Base-by-base conservation (phyloP, 371 early-diverging fungal genomes). In the Vairimorpha necatrix region DNA sequence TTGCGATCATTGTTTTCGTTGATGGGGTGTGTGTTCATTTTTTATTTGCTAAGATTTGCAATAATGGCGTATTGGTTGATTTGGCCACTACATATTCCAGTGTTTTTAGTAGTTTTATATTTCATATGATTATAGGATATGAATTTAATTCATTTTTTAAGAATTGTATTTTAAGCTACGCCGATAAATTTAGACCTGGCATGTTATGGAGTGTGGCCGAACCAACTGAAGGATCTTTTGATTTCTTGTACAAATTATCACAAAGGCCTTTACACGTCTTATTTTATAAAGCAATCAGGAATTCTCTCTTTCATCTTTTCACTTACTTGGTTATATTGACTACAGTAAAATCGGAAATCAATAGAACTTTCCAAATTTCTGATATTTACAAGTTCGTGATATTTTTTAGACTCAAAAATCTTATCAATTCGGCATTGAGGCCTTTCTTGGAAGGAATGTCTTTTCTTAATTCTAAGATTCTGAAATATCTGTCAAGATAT, bases 81-180 rank as follows among this genome's bases (percentile, higher is more conserved):
- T 58, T 32, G 26, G 26, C 33, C 6, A 32, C 6, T 13, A 30
- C 3, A 30, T 26, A 16, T 26, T n/a, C 2, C 22, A 30, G 33
- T 13, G 6, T 22, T 58, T 16, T 58, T 30, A 30, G 14, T 7
- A 22, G 24, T 3, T 32, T 58, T 58, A 9, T 58, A 6, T 58
- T 58, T 32, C 60, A 58, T 58, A 7, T 58, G 11, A 58, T 58
- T 6, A 7, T 58, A 58, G 60, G 60, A 58, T 58, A 58, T 58
- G 6, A 14, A 14, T 3, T 58, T 58, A 58, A 26, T 26, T 30
- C 28, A 30, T 32, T 58, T 26, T 7, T 58, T 13, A 58, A 58
- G 33, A 58, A 30, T 7, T 30, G 2, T 30, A 26, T 58, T 4
- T 26, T 11, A 2, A 3, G 26, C 24, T 58, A 30, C 32, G 22